These are phyloP conservation scores for Esteya vermicola DNA, from an alignment of 2,329 filamentous ascomycete genomes.

Conservation along the genomic window DNA sequence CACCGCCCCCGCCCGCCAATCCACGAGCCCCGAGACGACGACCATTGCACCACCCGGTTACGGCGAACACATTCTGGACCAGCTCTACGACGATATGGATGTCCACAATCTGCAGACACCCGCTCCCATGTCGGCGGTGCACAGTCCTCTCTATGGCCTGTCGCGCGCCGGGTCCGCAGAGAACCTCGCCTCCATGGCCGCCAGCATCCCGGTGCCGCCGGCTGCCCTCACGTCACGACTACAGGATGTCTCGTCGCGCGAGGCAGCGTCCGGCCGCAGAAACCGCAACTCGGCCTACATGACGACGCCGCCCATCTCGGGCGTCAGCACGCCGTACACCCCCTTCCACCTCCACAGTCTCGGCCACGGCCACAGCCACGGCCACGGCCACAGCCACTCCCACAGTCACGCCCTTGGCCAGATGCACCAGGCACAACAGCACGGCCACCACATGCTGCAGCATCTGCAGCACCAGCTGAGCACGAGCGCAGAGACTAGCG, in stretches of 20 bases:
- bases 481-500: neutral
- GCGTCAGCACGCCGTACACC: slow-evolving; percentile 27
- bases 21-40: slow-evolving; percentile 34
- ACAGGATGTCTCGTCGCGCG: slow-evolving; percentile 47
- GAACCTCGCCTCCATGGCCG: slow-evolving; percentile 52
- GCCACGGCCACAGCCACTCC: slow-evolving; percentile 6
- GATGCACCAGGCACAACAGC: slow-evolving; percentile 17
- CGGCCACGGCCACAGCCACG: neutral
- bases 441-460: slow-evolving; percentile 10
- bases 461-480: neutral
- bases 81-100: slow-evolving; percentile 80
- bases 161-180: slow-evolving; percentile 68
- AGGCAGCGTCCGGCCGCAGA: slow-evolving; percentile 22
- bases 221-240: slow-evolving; percentile 49
- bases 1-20: slow-evolving; percentile 40
- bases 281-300: slow-evolving; percentile 23
- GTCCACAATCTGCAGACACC: slow-evolving; percentile 69
- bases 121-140: slow-evolving; percentile 54
- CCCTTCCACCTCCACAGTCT: slow-evolving; percentile 14
- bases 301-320: slow-evolving; percentile 16
- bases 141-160: slow-evolving; percentile 61
- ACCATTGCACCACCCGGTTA: slow-evolving; percentile 81
- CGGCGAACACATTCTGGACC: slow-evolving; percentile 77
- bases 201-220: slow-evolving; percentile 29
- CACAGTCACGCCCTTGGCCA: neutral